phyloP scores from a whole-genome alignment of 352 stramenopile genomes.

The Globisporangium acanthophoron region DNA sequence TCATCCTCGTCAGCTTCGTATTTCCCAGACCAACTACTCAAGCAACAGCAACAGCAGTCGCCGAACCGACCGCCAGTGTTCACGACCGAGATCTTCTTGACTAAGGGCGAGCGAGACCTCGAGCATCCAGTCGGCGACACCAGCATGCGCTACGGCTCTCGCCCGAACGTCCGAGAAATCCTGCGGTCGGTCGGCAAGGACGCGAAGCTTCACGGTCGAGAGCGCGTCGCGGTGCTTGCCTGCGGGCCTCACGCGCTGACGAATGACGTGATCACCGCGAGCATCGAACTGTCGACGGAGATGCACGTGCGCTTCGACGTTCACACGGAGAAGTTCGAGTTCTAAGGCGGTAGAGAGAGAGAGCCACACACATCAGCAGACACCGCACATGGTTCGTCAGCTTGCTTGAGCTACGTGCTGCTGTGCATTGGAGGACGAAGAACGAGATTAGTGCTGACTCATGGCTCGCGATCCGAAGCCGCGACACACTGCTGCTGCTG shows the following conservation, averaged over 20 bases:
- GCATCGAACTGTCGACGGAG: background rate
- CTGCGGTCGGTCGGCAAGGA: background rate
- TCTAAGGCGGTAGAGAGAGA: background rate
- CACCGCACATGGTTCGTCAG: too few relatives aligned
- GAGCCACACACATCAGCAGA: too few relatives aligned
- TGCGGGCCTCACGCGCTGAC: background rate
- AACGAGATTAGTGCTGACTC: too few relatives aligned
- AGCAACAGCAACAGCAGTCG: background rate
- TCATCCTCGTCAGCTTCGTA: background rate
- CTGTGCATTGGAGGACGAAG: too few relatives aligned
- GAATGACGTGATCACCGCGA: background rate
- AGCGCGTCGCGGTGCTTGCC: background rate
- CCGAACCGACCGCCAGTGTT: constrained; percentile 13
- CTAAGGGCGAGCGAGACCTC: constrained; percentile 19
- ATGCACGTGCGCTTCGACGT: background rate
- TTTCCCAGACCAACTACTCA: constrained; percentile 4
- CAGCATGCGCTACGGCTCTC: background rate
- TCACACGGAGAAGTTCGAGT: background rate
- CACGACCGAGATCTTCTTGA: constrained; percentile 32
- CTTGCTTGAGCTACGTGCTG: too few relatives aligned
- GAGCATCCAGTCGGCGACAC: constrained; percentile 8
- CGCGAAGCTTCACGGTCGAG: background rate
- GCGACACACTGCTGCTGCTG: background rate
- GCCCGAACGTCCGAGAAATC: background rate
- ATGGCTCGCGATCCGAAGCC: too few relatives aligned